These are phyloP conservation scores for Stephania yunnanensis DNA, from an alignment of 164 flowering plant genomes.

Conservation along the genomic window DNA sequence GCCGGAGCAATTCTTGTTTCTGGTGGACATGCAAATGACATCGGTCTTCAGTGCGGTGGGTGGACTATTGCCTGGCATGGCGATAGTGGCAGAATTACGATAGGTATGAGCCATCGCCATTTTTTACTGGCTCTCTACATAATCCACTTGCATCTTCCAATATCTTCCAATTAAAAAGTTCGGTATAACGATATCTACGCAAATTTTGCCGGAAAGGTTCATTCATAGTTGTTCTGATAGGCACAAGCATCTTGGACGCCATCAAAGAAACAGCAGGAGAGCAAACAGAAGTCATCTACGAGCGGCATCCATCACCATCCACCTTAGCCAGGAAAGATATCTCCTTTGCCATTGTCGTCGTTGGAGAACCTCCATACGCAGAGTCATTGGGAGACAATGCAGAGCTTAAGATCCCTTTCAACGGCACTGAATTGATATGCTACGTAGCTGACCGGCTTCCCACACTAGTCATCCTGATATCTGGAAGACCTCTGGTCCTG, in stretches of 20 bases:
- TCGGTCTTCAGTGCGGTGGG: constrained; percentile 92
- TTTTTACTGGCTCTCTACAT: too few species aligned
- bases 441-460: constrained; percentile 52
- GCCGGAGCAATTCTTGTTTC: constrained; percentile 63
- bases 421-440: constrained; percentile 42
- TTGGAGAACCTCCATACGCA: constrained; percentile 79
- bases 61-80: constrained; percentile 81
- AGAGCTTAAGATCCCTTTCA: constrained; percentile 49
- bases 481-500: constrained; percentile 71
- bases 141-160: too few species aligned
- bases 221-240: constrained; percentile 20
- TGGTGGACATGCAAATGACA: constrained; percentile 86
- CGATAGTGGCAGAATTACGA: constrained; percentile 60
- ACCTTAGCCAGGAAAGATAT: constrained; percentile 40
- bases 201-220: background rate
- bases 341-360: constrained; percentile 70
- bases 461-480: constrained; percentile 56
- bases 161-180: too few species aligned
- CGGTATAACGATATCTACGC: too few species aligned
- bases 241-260: constrained; percentile 73
- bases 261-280: constrained; percentile 50
- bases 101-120: constrained; percentile 39
- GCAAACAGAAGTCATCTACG: constrained; percentile 49
- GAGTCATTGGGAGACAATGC: constrained; percentile 62
- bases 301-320: constrained; percentile 46